Evolutionary conservation across 2,329 filamentous ascomycete genomes (phyloP), one percentile per base, ranked within the genome.

Genomic region (Aspergillus fumigatus): DNA sequence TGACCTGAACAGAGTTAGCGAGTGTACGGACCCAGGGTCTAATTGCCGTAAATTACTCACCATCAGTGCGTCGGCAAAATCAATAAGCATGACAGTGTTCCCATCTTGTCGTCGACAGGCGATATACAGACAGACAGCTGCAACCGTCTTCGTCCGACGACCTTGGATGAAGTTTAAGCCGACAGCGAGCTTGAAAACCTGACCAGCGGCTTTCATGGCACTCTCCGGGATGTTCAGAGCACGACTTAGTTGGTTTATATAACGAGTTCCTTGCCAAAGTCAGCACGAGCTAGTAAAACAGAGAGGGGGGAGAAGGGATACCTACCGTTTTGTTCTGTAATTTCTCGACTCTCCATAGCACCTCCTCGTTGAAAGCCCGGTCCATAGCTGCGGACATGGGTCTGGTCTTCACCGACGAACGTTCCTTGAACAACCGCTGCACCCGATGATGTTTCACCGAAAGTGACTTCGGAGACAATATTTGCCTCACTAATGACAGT

Each of bases 61-160:
- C 70, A 80, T 78, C n/a, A 87, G 76, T 45, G 93, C 82, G 70
- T 99, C 94, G 11, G 94, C 90, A 69, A 99, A 86, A 71, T 99
- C 94, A 71, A 99, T 97, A 47, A 99, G 82, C 88, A 99, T 92
- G 63, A 94, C 82, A 45, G 88, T 89, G 70, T 94, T 96, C 25
- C 87, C 86, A 47, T 85, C 84, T 59, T 90, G 85, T 53, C 88
- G 85, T 59, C 94, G 86, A 69, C 91, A 96, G 14, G 91, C 91
- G 54, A 90, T 88, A 65, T 97, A 99, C 29, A 99, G 81, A 69
- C 90, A 93, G 27, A 95, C 89, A n/a, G 91, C 91, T 27, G 90
- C 89, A 9, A 97, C 92, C 53, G 89, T 90, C 60, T 88, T 85
- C 50, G 92, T 88, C 19, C 88, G 88, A 56, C 94, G 89, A 63